Evolutionary conservation across 1,139 yeast genomes (phyloP).

Genomic region (Geotrichum australiense): DNA sequence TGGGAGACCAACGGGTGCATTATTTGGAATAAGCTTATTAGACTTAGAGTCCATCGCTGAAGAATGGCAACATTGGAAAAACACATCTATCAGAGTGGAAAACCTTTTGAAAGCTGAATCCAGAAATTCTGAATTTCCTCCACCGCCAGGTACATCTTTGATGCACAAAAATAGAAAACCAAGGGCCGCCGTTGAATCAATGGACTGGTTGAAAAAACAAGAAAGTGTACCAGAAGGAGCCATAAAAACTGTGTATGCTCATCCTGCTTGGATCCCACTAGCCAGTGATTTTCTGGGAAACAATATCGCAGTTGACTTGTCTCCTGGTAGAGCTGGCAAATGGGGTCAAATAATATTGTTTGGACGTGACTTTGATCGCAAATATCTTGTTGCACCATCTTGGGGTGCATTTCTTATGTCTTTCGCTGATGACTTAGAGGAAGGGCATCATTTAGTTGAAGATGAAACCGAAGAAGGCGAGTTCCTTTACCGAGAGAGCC

Average conservation of each 20-base stretch:
- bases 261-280: conserved; percentile 84
- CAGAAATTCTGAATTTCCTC: conserved; percentile 10
- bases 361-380: conserved; percentile 84
- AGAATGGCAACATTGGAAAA: conserved; percentile 67
- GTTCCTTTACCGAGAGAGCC: conserved; percentile 55
- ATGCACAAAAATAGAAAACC: conserved; percentile 16
- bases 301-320: conserved; percentile 79
- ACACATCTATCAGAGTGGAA: conserved; percentile 43
- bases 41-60: conserved; percentile 65
- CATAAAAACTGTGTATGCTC: conserved; percentile 68
- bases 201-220: conserved; percentile 41
- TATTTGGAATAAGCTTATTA: conserved; percentile 62
- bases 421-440: conserved; percentile 78
- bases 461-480: conserved; percentile 58
- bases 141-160: conserved; percentile 14
- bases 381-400: conserved; percentile 66
- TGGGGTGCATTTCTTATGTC: conserved; percentile 78
- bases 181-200: conserved; percentile 11
- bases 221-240: conserved; percentile 66
- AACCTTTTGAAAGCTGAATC: conserved; percentile 20
- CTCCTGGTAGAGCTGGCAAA: conserved; percentile 68
- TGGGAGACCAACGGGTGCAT: conserved; percentile 65
- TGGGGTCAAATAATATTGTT: conserved; percentile 82
- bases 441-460: conserved; percentile 63
- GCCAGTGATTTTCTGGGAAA: conserved; percentile 85